Percentiles rank a stretch among this genome's conserved stretches.
Evolutionary conservation across 495 filamentous ascomycete species (phyloP).

Genomic region (Wilcoxina mikolae): DNA sequence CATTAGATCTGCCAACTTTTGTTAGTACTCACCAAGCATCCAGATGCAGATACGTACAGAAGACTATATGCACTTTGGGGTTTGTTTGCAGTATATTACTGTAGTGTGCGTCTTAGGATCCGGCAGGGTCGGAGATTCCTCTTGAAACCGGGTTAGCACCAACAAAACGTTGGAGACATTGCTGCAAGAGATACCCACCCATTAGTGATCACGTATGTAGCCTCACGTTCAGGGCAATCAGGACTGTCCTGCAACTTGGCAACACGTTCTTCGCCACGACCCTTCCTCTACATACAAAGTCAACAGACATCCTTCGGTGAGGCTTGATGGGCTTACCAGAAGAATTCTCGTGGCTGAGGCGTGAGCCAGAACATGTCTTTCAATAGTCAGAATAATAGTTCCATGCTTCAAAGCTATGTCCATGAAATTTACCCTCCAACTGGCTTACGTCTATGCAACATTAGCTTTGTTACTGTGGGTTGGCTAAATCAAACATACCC

Average conservation of each 20-base stretch:
- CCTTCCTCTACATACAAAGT: conserved; percentile 39
- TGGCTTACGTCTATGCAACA: conserved; percentile 20
- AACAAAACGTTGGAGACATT: not conserved
- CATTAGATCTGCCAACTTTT: no score
- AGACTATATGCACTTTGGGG: no score
- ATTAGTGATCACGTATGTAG: conserved; percentile 64
- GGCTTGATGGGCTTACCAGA: conserved; percentile 28
- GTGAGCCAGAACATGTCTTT: conserved; percentile 57
- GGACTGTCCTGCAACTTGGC: conserved; percentile 62
- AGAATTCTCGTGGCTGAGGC: conserved; percentile 61
- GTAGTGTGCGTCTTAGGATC: no score
- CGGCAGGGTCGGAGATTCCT: conserved; percentile 1
- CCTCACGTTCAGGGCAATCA: conserved; percentile 65
- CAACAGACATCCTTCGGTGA: not conserved
- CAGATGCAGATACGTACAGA: no score
- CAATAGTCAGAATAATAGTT: not conserved
- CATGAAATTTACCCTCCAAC: conserved; percentile 41
- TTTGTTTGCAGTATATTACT: no score
- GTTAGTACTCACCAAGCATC: no score
- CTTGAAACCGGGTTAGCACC: not conserved
- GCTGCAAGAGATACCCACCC: conserved; percentile 29
- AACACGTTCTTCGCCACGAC: conserved; percentile 63
- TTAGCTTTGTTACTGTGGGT: not conserved
- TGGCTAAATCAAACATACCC: conserved; percentile 30
- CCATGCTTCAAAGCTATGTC: not conserved